Conservation (phyloP, 1,284 basidiomycete genomes). For the Ustilago vetiveriae region DNA sequence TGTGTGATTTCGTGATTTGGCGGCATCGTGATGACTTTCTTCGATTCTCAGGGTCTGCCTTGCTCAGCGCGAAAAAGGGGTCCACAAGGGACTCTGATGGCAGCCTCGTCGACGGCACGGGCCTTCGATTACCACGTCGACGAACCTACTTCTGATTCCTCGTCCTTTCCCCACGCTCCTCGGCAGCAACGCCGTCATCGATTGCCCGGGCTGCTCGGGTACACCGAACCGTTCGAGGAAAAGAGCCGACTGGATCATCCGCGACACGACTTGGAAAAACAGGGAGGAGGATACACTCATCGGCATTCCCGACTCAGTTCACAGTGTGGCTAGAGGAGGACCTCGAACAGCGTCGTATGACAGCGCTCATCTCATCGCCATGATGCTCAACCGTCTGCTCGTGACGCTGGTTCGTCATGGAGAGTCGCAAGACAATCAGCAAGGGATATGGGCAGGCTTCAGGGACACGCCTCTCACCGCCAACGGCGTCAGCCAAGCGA, state of each 20-base stretch:
- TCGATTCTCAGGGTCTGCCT: neutral
- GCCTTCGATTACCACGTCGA: too few relatives aligned
- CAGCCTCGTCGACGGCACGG: neutral
- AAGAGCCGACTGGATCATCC: too few relatives aligned
- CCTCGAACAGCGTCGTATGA: too few relatives aligned
- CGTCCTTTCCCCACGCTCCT: too few relatives aligned
- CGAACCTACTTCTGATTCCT: too few relatives aligned
- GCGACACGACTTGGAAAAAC: too few relatives aligned
- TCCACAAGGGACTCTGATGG: neutral
- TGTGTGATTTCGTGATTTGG: conserved; percentile 16
- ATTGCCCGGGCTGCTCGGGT: too few relatives aligned
- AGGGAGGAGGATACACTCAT: neutral
- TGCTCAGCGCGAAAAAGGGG: neutral
- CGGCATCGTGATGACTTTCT: conserved; percentile 6
- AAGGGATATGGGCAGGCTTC: conserved; percentile 80
- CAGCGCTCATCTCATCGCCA: conserved; percentile 1
- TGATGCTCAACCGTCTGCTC: conserved; percentile 41
- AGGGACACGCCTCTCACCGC: conserved; percentile 82
- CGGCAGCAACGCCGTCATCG: too few relatives aligned
- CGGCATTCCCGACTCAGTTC: neutral
- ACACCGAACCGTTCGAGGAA: too few relatives aligned
- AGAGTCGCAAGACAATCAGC: conserved; percentile 67
- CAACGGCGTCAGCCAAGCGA: conserved; percentile 88
- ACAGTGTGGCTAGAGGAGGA: too few relatives aligned
- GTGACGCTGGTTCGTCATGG: conserved; percentile 58